A percentile compares a stretch with the other conserved stretches of the same genome.
Evolutionary conservation across 176 grass and related monocot genomes (phyloP).

Genomic region (Alloteropsis semialata): DNA sequence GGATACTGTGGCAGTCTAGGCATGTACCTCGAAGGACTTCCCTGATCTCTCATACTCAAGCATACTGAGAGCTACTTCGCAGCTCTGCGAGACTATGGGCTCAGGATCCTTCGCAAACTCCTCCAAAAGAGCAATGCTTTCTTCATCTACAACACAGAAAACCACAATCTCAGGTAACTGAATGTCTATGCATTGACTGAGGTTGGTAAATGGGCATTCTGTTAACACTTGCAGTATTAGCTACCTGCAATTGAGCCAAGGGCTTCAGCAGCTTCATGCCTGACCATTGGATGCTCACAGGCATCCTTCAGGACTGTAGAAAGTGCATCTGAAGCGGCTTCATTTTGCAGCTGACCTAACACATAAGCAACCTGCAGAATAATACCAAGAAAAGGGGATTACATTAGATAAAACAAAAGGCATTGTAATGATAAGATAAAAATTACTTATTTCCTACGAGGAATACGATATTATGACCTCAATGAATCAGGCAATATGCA

Average conservation of each 20-base stretch:
- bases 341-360: constrained; percentile 90
- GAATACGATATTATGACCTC: neutral
- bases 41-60: constrained; percentile 79
- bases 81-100: constrained; percentile 86
- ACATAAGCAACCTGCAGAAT: constrained; percentile 82
- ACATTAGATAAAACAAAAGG: neutral
- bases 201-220: neutral
- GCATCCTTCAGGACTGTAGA: constrained; percentile 62
- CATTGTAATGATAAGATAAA: neutral
- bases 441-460: neutral
- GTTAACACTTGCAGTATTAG: neutral
- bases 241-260: constrained; percentile 95
- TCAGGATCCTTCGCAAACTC: constrained; percentile 73
- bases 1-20: neutral
- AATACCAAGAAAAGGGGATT: neutral
- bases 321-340: constrained; percentile 75
- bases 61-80: constrained; percentile 94
- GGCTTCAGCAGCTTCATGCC: constrained; percentile 93
- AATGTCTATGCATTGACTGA: neutral
- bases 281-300: constrained; percentile 93
- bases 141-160: constrained; percentile 47
- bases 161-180: constrained; percentile 12
- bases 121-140: constrained; percentile 73
- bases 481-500: neutral
- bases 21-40: constrained; percentile 80